Percentiles rank a stretch among this genome's conserved stretches.
These are phyloP conservation scores for Viola pubescens DNA, from an alignment of 441 rosid species.

Conservation along the genomic window DNA sequence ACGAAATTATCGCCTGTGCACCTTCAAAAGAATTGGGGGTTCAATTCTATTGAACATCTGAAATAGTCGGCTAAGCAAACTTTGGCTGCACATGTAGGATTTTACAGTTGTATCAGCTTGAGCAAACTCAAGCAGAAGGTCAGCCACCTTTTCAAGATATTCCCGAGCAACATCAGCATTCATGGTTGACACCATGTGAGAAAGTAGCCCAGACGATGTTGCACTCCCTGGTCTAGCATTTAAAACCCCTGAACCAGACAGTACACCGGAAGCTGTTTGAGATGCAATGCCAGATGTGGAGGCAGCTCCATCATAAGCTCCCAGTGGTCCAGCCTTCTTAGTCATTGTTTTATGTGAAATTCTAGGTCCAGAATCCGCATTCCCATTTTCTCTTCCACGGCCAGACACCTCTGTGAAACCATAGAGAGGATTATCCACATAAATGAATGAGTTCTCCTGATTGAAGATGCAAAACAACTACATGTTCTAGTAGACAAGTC, in stretches of 20 bases:
- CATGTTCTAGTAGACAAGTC: neutral
- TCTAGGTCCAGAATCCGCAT: conserved; percentile 54
- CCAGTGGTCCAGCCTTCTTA: conserved; percentile 48
- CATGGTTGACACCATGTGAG: conserved; percentile 76
- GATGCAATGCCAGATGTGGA: conserved; percentile 79
- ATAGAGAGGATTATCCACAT: conserved; percentile 10
- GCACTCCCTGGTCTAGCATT: conserved; percentile 93
- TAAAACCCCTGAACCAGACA: conserved; percentile 91
- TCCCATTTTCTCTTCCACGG: conserved; percentile 71
- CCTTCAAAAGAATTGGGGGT: conserved; percentile 86
- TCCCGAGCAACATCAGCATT: conserved; percentile 82
- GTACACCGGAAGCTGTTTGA: conserved; percentile 86
- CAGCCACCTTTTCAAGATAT: conserved; percentile 91
- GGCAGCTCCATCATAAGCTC: conserved; percentile 53
- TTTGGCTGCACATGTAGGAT: conserved; percentile 90
- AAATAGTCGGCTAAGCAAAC: conserved; percentile 88
- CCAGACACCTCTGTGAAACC: conserved; percentile 66
- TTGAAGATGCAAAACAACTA: neutral
- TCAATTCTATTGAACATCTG: conserved; percentile 92
- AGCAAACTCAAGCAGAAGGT: conserved; percentile 92
- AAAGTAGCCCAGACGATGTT: conserved; percentile 82
- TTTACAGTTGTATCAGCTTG: conserved; percentile 90
- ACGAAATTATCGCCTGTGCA: conserved; percentile 20
- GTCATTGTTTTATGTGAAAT: conserved; percentile 41
- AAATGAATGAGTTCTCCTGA: neutral